Conservation (phyloP, 352 stramenopile species). For the Phytopythium montanum region DNA sequence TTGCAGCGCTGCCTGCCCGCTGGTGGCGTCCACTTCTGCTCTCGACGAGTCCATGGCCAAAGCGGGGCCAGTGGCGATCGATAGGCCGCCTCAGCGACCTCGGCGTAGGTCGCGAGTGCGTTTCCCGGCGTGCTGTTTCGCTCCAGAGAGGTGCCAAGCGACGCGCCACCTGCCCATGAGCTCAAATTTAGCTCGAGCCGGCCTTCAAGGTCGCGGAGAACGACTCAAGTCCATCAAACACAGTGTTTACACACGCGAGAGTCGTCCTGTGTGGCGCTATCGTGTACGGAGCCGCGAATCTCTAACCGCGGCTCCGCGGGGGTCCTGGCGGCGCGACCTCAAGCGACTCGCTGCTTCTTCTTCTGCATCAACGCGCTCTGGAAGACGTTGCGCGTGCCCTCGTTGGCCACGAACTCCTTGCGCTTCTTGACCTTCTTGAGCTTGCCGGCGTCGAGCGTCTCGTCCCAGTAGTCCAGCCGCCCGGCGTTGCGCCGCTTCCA, state of each 20-base stretch:
- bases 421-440: constrained; percentile 84
- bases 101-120: neutral
- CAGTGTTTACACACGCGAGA: constrained; percentile 2
- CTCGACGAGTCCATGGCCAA: constrained; percentile 4
- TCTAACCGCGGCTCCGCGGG: constrained; percentile 1
- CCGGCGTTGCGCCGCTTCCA: constrained; percentile 63
- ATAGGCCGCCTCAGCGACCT: constrained; percentile 1
- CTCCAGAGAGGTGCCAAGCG: neutral
- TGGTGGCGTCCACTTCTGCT: neutral
- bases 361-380: constrained; percentile 67
- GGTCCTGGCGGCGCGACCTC: neutral
- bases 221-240: neutral
- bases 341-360: constrained; percentile 27
- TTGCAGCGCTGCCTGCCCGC: neutral
- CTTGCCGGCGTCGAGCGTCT: constrained; percentile 68
- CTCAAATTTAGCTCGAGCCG: neutral
- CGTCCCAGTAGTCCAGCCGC: constrained; percentile 75
- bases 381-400: constrained; percentile 72
- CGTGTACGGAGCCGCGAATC: constrained; percentile 3
- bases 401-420: constrained; percentile 77
- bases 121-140: constrained; percentile 1
- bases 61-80: constrained; percentile 1
- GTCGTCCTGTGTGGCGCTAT: constrained; percentile 1
- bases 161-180: neutral
- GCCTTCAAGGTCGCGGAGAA: neutral